Conservation (phyloP, 1,139 yeast species). For the Geotrichum reessii region DNA sequence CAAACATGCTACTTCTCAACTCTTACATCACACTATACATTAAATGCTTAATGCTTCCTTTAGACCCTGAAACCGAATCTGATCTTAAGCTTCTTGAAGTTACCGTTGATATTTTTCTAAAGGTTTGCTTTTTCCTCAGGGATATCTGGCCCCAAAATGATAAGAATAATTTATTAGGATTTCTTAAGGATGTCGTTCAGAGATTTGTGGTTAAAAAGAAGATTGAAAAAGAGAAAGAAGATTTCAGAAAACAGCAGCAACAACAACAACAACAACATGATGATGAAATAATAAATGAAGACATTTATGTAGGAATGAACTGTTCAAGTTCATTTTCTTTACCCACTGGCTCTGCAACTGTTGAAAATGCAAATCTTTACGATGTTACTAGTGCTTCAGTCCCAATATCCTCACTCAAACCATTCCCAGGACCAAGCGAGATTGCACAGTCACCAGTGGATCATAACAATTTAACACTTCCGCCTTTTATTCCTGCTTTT, state of each 20-base stretch:
- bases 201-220: slow-evolving; percentile 1
- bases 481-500: neutral
- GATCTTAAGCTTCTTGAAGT: slow-evolving; percentile 26
- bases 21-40: slow-evolving; percentile 29
- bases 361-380: neutral
- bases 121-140: neutral
- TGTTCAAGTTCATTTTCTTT: neutral
- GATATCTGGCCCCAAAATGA: neutral
- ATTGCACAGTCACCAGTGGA: neutral
- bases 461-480: neutral
- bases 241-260: neutral
- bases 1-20: slow-evolving; percentile 24
- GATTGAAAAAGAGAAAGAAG: neutral
- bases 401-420: neutral
- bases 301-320: neutral
- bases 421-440: neutral
- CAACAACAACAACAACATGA: neutral
- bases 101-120: slow-evolving; percentile 15
- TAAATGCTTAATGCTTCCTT: slow-evolving; percentile 27
- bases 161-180: neutral
- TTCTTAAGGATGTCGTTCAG: neutral
- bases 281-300: too few species aligned
- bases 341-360: neutral
- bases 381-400: neutral
- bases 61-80: slow-evolving; percentile 23